Percentiles rank a stretch among this genome's conserved stretches.
Evolutionary conservation across 805 yeast genomes (phyloP).

Genomic region (Candida hungchunana): DNA sequence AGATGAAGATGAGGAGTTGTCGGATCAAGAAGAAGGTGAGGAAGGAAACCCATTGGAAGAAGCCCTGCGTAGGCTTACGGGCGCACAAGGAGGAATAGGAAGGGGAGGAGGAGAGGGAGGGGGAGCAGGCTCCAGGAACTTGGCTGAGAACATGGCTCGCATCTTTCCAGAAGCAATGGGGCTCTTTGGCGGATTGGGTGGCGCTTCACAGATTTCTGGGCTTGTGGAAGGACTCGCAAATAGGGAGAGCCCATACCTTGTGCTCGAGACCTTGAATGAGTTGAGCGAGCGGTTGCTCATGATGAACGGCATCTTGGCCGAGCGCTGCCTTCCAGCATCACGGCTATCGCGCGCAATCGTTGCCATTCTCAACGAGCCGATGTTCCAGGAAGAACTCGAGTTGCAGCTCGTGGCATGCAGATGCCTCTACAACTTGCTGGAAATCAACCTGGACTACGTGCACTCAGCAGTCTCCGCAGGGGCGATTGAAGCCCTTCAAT

Average conservation of each 20-base stretch:
- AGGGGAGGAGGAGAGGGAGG: conserved; percentile 17
- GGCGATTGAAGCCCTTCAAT: conserved; percentile 60
- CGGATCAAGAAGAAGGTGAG: conserved; percentile 17
- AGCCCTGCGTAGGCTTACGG: conserved; percentile 25
- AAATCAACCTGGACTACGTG: conserved; percentile 63
- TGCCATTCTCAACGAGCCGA: conserved; percentile 52
- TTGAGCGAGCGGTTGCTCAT: conserved; percentile 59
- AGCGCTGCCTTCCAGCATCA: conserved; percentile 57
- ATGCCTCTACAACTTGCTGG: conserved; percentile 76
- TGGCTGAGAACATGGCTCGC: conserved; percentile 29
- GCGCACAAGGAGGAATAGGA: conserved; percentile 14
- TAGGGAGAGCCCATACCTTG: conserved; percentile 51
- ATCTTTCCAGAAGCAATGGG: conserved; percentile 37
- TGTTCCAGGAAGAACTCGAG: conserved; percentile 62
- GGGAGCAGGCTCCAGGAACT: conserved; percentile 3
- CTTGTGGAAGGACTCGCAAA: conserved; percentile 19
- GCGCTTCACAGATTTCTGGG: conserved; percentile 22
- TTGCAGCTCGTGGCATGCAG: conserved; percentile 81
- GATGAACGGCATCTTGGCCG: conserved; percentile 63
- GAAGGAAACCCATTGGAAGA: conserved; percentile 25
- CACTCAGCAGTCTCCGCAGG: conserved; percentile 59
- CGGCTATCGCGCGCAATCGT: conserved; percentile 53
- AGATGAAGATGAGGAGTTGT: conserved; percentile 21
- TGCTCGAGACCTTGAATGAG: conserved; percentile 62
- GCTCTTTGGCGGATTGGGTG: conserved; percentile 27